phyloP scores from a whole-genome alignment of 108 stramenopile genomes.

The Pseudonitzschia multiseries region DNA sequence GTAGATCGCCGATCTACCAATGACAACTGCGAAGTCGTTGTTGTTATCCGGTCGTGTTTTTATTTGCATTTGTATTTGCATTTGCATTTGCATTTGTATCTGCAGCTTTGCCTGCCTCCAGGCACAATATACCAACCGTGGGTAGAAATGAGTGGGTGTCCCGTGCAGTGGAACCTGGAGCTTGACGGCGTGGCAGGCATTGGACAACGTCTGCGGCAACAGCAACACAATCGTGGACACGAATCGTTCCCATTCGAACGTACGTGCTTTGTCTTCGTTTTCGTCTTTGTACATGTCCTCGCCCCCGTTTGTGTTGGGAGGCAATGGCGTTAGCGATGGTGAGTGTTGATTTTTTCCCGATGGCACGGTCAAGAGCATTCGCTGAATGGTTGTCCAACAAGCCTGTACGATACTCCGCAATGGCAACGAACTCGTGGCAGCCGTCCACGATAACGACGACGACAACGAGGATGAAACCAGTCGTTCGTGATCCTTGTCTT shows the following conservation, averaged over 20 bases:
- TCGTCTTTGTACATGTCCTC: no score
- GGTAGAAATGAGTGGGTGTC: slow-evolving; percentile 21
- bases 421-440: slow-evolving; percentile 5
- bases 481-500: not conserved
- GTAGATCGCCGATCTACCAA: not conserved
- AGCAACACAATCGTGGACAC: slow-evolving; percentile 10
- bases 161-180: slow-evolving; percentile 26
- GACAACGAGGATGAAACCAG: no score
- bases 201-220: slow-evolving; percentile 28
- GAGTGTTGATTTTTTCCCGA: not conserved
- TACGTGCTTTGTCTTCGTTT: not conserved
- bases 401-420: slow-evolving; percentile 26
- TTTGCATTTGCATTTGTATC: not conserved
- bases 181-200: slow-evolving; percentile 29
- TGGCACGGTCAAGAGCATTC: slow-evolving; percentile 18
- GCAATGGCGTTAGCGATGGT: not conserved
- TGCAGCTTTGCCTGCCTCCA: not conserved
- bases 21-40: not conserved
- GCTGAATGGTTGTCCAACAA: slow-evolving; percentile 24
- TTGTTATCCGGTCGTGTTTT: not conserved
- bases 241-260: slow-evolving; percentile 7
- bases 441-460: not conserved
- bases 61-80: not conserved
- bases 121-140: slow-evolving; percentile 23
- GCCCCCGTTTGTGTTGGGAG: not conserved